Conservation (phyloP, 2,329 filamentous ascomycete genomes). For the Magnaporthiopsis incrustans region DNA sequence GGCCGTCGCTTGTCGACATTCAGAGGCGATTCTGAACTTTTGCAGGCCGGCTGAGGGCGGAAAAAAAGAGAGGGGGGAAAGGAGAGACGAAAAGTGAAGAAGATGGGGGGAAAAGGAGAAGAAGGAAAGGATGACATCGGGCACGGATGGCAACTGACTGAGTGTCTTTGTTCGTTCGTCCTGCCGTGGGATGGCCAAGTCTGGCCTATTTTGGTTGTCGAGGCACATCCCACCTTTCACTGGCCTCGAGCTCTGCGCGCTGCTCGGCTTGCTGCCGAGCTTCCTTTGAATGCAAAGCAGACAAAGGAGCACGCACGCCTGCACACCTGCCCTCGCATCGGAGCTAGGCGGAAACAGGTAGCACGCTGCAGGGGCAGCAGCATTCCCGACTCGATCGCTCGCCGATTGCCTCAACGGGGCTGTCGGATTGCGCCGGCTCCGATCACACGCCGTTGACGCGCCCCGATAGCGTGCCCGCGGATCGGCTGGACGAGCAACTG, state of each 20-base stretch:
- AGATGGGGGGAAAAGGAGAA: neutral
- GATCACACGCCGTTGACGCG: neutral
- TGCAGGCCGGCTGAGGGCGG: too few relatives aligned
- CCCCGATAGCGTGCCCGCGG: too few relatives aligned
- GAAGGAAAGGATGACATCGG: neutral
- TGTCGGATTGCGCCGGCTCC: neutral
- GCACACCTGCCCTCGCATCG: neutral
- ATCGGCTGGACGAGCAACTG: neutral
- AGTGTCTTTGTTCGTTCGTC: neutral
- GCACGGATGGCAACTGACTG: too few relatives aligned
- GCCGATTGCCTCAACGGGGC: neutral
- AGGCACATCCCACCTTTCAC: neutral
- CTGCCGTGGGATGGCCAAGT: neutral
- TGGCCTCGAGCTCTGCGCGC: neutral
- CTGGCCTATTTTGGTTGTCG: neutral
- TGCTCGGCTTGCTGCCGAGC: neutral
- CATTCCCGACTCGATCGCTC: neutral
- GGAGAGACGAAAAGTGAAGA: neutral
- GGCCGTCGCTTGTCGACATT: too few relatives aligned
- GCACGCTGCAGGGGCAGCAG: neutral
- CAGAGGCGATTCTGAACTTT: too few relatives aligned
- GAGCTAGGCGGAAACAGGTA: neutral
- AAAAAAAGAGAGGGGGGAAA: too few relatives aligned
- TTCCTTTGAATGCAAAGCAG: neutral
- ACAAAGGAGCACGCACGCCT: neutral